These are phyloP conservation scores for Teratosphaeria nubilosa DNA, from an alignment of 2,329 filamentous ascomycete genomes.

Conservation along the genomic window DNA sequence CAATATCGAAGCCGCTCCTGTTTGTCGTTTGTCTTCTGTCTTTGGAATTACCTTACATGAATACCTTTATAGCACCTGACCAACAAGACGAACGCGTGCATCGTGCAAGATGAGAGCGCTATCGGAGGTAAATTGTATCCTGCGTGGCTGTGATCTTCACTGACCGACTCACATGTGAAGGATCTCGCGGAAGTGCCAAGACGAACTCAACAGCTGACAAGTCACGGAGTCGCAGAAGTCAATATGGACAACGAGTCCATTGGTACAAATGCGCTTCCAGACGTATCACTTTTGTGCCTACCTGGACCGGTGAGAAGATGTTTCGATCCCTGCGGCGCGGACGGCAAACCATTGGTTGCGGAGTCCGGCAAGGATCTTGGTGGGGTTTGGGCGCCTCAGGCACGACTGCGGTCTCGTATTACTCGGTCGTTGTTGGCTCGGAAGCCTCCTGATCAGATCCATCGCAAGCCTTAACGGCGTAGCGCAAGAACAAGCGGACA, in stretches of 20 bases:
- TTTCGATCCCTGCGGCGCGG: background rate
- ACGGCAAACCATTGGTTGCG: background rate
- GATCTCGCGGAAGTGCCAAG: too few species aligned
- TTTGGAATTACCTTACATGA: too few species aligned
- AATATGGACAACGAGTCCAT: background rate
- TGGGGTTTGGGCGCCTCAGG: background rate
- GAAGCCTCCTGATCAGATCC: background rate
- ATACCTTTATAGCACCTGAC: too few species aligned
- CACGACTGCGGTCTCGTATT: background rate
- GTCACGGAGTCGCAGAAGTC: too few species aligned
- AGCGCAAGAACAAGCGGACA: background rate
- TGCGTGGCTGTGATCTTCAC: too few species aligned
- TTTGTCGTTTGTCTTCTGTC: too few species aligned
- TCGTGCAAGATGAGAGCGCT: too few species aligned
- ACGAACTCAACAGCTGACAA: too few species aligned
- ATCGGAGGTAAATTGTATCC: too few species aligned
- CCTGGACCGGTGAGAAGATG: background rate
- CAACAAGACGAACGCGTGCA: too few species aligned
- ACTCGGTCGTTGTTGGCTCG: background rate
- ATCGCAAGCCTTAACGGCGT: background rate
- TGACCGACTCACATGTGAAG: too few species aligned
- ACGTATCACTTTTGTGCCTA: background rate
- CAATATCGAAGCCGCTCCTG: too few species aligned
- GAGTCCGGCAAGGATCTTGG: background rate
- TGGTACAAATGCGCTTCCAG: background rate